Evolutionary conservation across 2,329 filamentous ascomycete species (phyloP), one percentile per base, ranked within the genome.

Genomic region (Septoria linicola): DNA sequence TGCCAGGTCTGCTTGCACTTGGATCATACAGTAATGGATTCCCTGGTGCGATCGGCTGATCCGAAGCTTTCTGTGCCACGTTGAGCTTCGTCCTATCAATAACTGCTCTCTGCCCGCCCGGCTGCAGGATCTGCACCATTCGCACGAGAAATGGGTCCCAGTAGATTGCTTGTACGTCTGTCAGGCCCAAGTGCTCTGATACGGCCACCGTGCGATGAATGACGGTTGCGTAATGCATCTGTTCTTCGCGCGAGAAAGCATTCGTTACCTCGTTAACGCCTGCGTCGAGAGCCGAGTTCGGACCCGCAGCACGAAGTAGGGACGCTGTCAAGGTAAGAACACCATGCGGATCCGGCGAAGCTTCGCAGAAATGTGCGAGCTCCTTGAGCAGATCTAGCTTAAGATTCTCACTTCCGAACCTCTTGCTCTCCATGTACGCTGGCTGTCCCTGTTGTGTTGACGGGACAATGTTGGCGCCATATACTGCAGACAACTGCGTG

Each of bases 21-120:
- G 93, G 89, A 64, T 96, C 96, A 67, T 97, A 95, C 51, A 99
- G 88, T 62, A 99, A 96, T 0, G 93, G 93, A 55, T 93, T 89
- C 57, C 78, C 54, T 4, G 62, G 53, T 2, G 21, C 39, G 11
- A 52, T 37, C 4, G 51, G 51, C 14, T 54, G 47, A 16, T 47
- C 56, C 11, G 48, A 32, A 14, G 49, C 31, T 8, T 47, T 42
- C 14, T 56, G 52, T 20, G 42, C 36, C 41, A 53, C 35, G n/a
- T 54, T 52, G 23, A 61, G 39, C 41, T 57, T 61, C 10, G 53
- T 49, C 17, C 54, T 57, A 40, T 60, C 55, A 10, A 66, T 51
- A 19, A 66, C 53, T 19, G 43, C 52, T 34, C 48, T 53, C 14
- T 45, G 35, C 2, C 52, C 49, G 17, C 45, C 51, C n/a, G 59